Percentiles rank a stretch among this genome's conserved stretches.
phyloP scores from a whole-genome alignment of 139 green algal genomes.

The Chlamydomonas urium region DNA sequence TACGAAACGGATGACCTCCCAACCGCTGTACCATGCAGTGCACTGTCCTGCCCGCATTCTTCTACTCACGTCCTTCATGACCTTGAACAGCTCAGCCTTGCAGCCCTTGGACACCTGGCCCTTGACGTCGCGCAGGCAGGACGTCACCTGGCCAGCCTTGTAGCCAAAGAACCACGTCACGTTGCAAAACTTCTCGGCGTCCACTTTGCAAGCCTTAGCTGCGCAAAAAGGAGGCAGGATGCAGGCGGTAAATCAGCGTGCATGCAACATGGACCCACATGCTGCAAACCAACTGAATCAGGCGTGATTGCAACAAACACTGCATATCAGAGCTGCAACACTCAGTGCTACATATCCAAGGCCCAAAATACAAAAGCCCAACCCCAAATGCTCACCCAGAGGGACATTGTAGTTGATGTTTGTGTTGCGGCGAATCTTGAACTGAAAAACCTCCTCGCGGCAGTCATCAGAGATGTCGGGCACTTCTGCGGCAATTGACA shows the following conservation, averaged over 20 bases:
- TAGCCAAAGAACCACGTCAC: slow-evolving; percentile 47
- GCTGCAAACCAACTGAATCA: neutral
- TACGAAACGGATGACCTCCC: no score
- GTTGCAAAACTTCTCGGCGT: slow-evolving; percentile 60
- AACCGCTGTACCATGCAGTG: no score
- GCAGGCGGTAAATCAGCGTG: no score
- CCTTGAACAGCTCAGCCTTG: slow-evolving; percentile 22
- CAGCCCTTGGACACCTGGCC: slow-evolving; percentile 19
- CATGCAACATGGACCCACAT: no score
- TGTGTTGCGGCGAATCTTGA: slow-evolving; percentile 36
- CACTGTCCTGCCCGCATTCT: no score
- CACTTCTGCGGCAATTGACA: no score
- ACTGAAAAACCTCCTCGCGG: slow-evolving; percentile 51
- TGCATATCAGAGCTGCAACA: neutral
- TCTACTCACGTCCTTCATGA: slow-evolving; percentile 18
- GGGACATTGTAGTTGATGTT: slow-evolving; percentile 82
- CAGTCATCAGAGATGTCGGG: slow-evolving; percentile 36
- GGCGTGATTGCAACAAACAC: neutral
- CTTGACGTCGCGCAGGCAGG: slow-evolving; percentile 28
- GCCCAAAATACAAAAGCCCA: neutral
- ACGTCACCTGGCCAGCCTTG: slow-evolving; percentile 31
- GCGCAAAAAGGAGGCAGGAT: no score
- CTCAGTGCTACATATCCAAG: neutral
- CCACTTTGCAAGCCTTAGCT: slow-evolving; percentile 65
- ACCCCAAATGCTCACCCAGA: slow-evolving; percentile 45